Conservation (phyloP, 257 asterid species). For the Parsonsia alboflavescens region DNA sequence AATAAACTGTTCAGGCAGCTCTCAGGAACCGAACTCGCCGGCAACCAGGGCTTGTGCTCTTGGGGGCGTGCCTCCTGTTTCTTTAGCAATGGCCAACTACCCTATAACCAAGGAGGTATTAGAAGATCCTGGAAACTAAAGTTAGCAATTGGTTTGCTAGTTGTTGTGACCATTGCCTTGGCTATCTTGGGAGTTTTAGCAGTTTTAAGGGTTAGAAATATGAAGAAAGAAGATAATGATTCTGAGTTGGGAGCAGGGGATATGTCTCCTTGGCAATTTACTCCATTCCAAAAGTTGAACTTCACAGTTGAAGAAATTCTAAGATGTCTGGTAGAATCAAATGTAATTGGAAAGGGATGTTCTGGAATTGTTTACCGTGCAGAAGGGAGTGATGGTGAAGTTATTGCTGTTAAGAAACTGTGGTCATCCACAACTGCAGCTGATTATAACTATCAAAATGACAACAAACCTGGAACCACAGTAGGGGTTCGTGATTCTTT, state of each 20-base stretch:
- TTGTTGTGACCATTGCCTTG: slow-evolving; percentile 36
- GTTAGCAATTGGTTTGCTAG: slow-evolving; percentile 48
- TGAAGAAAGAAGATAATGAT: slow-evolving; percentile 43
- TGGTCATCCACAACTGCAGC: slow-evolving; percentile 50
- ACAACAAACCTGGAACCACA: slow-evolving; percentile 19
- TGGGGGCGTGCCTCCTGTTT: slow-evolving; percentile 58
- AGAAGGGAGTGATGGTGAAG: slow-evolving; percentile 49
- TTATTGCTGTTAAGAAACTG: slow-evolving; percentile 73
- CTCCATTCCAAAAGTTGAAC: slow-evolving; percentile 67
- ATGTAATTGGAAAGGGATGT: slow-evolving; percentile 78
- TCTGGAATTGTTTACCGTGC: slow-evolving; percentile 76
- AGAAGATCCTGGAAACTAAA: slow-evolving; percentile 55
- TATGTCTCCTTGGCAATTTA: slow-evolving; percentile 56
- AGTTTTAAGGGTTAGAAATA: slow-evolving; percentile 40
- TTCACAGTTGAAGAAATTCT: slow-evolving; percentile 53
- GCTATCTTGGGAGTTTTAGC: slow-evolving; percentile 59
- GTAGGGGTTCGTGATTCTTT: slow-evolving; percentile 62
- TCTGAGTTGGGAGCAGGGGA: slow-evolving; percentile 50
- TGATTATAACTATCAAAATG: slow-evolving; percentile 28
- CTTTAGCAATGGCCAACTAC: slow-evolving; percentile 27
- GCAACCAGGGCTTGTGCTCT: slow-evolving; percentile 56
- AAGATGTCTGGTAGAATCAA: slow-evolving; percentile 54
- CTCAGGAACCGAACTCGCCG: slow-evolving; percentile 46
- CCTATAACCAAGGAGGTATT: slow-evolving; percentile 12
- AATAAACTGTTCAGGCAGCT: slow-evolving; percentile 72